Evolutionary conservation across 805 yeast genomes (phyloP).

Genomic region (Starmerella kuoi): DNA sequence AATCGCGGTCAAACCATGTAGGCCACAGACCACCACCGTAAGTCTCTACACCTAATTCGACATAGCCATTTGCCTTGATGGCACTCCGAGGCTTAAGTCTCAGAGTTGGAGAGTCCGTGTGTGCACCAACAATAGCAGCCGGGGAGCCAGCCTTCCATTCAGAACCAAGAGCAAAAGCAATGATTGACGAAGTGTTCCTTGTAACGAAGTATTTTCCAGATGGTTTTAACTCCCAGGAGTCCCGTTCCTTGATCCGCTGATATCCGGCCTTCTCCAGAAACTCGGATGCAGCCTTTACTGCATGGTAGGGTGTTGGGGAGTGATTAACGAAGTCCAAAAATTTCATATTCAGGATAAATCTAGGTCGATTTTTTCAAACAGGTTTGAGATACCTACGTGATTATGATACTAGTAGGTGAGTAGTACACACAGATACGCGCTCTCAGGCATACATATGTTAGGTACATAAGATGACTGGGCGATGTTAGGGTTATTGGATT

Average conservation of each 20-base stretch:
- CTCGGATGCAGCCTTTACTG: conserved; percentile 54
- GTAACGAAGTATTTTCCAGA: conserved; percentile 70
- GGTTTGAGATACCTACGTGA: too few relatives aligned
- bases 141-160: conserved; percentile 67
- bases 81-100: conserved; percentile 83
- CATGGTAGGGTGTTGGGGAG: conserved; percentile 93
- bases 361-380: too few relatives aligned
- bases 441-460: too few relatives aligned
- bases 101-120: conserved; percentile 86
- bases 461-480: too few relatives aligned
- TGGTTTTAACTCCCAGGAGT: conserved; percentile 45
- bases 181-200: conserved; percentile 75
- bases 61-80: conserved; percentile 51
- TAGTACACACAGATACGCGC: too few relatives aligned
- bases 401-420: too few relatives aligned
- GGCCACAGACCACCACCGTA: conserved; percentile 97
- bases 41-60: conserved; percentile 75
- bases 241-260: conserved; percentile 57
- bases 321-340: conserved; percentile 49
- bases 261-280: conserved; percentile 53
- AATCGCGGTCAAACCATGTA: conserved; percentile 92
- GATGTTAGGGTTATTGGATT: too few relatives aligned
- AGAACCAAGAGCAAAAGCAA: conserved; percentile 75
- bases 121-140: conserved; percentile 84
- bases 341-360: conserved; percentile 1